phyloP scores from a whole-genome alignment of 164 flowering plant genomes.

The Stephania japonica region DNA sequence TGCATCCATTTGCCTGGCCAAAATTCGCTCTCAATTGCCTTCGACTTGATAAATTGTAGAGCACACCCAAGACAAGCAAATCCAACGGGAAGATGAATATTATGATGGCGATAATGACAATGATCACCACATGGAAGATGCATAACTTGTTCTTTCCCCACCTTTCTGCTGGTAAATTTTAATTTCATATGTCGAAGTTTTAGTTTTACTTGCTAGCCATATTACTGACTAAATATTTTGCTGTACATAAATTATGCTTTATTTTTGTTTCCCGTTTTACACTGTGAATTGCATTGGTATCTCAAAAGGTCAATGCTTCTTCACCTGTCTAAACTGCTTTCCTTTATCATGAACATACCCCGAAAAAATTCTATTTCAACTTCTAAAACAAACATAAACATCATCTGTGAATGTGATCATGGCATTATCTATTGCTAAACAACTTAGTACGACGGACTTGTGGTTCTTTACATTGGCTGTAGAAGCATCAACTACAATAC shows the following conservation, averaged over 20 bases:
- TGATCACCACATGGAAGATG: conserved; percentile 58
- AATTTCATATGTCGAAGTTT: background rate
- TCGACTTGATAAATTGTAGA: conserved; percentile 35
- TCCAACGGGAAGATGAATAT: conserved; percentile 92
- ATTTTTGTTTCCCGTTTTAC: background rate
- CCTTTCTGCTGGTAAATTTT: background rate
- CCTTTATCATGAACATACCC: no score
- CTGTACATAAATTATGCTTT: background rate
- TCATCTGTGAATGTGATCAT: no score
- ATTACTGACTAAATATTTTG: background rate
- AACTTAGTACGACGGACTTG: no score
- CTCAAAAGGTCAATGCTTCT: background rate
- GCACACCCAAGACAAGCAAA: conserved; percentile 83
- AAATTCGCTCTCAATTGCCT: background rate
- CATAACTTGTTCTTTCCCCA: background rate
- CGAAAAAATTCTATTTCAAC: no score
- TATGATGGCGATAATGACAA: conserved; percentile 93
- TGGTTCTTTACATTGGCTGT: no score
- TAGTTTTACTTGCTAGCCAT: background rate
- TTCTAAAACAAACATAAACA: no score
- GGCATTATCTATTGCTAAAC: no score
- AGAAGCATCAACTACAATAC: no score
- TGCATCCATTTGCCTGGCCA: background rate
- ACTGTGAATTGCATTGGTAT: background rate
- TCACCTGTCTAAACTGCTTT: background rate